Evolutionary conservation across 2,329 filamentous ascomycete genomes (phyloP).

Genomic region (Endocalyx cinctus): DNA sequence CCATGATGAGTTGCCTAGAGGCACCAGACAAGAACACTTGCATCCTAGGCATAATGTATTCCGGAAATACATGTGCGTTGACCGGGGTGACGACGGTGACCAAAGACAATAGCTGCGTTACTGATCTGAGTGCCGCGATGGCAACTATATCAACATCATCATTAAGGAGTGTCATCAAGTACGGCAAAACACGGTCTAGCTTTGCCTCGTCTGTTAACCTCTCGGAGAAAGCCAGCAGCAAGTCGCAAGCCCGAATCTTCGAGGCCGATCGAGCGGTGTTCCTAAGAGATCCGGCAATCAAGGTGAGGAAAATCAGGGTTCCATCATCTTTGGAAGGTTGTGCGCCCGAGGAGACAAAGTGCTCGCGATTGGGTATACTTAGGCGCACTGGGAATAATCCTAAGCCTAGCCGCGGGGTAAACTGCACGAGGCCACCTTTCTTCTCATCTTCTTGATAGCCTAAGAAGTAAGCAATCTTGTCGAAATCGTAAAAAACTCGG

Average conservation of each 20-base stretch:
- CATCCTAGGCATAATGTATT: slow-evolving; percentile 63
- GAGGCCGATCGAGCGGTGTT: slow-evolving; percentile 88
- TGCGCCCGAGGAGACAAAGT: slow-evolving; percentile 57
- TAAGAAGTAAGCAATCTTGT: slow-evolving; percentile 94
- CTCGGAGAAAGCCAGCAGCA: slow-evolving; percentile 88
- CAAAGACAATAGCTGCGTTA: slow-evolving; percentile 83
- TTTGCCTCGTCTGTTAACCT: slow-evolving; percentile 92
- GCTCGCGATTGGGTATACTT: slow-evolving; percentile 81
- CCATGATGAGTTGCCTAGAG: slow-evolving; percentile 27
- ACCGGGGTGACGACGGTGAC: slow-evolving; percentile 82
- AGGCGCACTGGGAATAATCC: slow-evolving; percentile 75
- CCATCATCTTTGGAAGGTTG: slow-evolving; percentile 74
- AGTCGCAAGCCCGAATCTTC: slow-evolving; percentile 81
- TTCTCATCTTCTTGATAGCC: slow-evolving; percentile 59
- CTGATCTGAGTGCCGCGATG: slow-evolving; percentile 76
- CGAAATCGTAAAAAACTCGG: slow-evolving; percentile 87
- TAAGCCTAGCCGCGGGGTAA: slow-evolving; percentile 46
- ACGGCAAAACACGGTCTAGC: slow-evolving; percentile 86
- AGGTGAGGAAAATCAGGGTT: slow-evolving; percentile 83
- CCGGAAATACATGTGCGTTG: slow-evolving; percentile 64
- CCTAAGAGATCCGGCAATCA: slow-evolving; percentile 82
- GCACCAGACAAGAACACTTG: slow-evolving; percentile 47
- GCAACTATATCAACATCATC: slow-evolving; percentile 83
- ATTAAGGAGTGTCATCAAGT: slow-evolving; percentile 75
- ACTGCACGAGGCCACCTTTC: slow-evolving; percentile 22